Conservation (phyloP, 2,329 filamentous ascomycete species). For the Calonectria pteridis region DNA sequence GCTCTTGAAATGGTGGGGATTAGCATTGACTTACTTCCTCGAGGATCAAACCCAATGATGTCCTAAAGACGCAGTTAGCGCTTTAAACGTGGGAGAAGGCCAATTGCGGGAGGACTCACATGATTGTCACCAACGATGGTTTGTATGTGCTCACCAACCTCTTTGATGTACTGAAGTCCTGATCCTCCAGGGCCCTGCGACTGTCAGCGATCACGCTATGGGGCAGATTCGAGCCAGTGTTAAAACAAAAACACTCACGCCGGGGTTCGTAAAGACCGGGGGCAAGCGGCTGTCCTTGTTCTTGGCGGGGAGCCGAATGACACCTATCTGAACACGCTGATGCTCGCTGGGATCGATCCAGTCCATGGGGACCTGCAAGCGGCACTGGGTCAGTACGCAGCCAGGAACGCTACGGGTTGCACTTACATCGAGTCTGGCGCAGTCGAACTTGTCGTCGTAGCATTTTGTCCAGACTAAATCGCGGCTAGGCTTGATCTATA, state of each 20-base stretch:
- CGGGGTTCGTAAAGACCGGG: constrained; percentile 52
- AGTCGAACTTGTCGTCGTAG: constrained; percentile 47
- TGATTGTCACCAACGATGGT: constrained; percentile 61
- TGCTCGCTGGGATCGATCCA: constrained; percentile 47
- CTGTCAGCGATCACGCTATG: not conserved
- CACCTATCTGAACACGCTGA: constrained; percentile 47
- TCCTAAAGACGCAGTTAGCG: constrained; percentile 48
- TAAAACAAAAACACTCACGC: constrained; percentile 39
- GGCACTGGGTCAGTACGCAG: not conserved
- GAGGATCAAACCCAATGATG: constrained; percentile 64
- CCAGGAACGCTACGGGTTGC: not conserved
- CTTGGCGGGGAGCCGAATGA: constrained; percentile 50
- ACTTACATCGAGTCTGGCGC: constrained; percentile 51
- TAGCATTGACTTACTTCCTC: constrained; percentile 53
- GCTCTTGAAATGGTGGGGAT: not conserved
- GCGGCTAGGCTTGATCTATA: constrained; percentile 52
- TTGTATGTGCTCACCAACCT: constrained; percentile 52
- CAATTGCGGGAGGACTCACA: constrained; percentile 44
- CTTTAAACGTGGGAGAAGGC: not conserved
- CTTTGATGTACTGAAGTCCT: constrained; percentile 52
- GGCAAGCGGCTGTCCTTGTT: constrained; percentile 39
- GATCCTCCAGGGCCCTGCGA: constrained; percentile 63
- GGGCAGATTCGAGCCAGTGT: not conserved
- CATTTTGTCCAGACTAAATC: constrained; percentile 49
- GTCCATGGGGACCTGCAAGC: constrained; percentile 50